These are phyloP conservation scores for Diaporthe ampelina DNA, from an alignment of 2,329 filamentous ascomycete species.

Conservation along the genomic window DNA sequence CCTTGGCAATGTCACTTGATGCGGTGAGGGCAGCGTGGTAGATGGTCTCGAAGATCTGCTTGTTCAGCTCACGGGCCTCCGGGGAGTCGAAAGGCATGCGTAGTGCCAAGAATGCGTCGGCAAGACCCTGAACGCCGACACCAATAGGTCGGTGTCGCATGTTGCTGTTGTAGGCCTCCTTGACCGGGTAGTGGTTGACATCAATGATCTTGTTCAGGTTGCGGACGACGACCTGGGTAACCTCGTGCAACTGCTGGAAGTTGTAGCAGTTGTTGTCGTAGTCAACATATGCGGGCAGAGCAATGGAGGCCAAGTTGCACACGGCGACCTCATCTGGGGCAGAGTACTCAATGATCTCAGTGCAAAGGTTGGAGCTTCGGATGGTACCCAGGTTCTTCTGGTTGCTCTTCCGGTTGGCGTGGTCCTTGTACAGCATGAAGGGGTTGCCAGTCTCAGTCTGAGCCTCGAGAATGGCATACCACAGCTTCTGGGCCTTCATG, in stretches of 20 bases:
- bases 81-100: conserved; percentile 97
- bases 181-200: conserved; percentile 97
- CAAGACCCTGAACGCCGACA: conserved; percentile 96
- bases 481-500: conserved; percentile 97
- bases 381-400: conserved; percentile 99
- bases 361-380: conserved; percentile 98
- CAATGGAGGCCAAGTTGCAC: conserved; percentile 96
- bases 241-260: conserved; percentile 97
- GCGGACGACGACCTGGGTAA: conserved; percentile 89
- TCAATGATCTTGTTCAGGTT: conserved; percentile 99
- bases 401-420: conserved; percentile 99
- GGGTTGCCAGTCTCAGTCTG: conserved; percentile 99
- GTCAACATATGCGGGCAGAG: conserved; percentile 92
- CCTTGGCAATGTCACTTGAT: conserved; percentile 87
- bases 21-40: conserved; percentile 95
- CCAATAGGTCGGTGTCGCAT: conserved; percentile 96
- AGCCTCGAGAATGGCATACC: conserved; percentile 98
- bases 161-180: conserved; percentile 94
- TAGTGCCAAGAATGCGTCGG: conserved; percentile 96
- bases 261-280: conserved; percentile 88
- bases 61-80: conserved; percentile 94
- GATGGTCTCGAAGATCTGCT: conserved; percentile 99
- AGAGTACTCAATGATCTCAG: conserved; percentile 97
- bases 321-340: conserved; percentile 98
- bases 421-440: conserved; percentile 99